Percentiles rank a stretch among this genome's conserved stretches.
Conservation (phyloP, 2,329 filamentous ascomycete species). For the Byssochlamys sp. region DNA sequence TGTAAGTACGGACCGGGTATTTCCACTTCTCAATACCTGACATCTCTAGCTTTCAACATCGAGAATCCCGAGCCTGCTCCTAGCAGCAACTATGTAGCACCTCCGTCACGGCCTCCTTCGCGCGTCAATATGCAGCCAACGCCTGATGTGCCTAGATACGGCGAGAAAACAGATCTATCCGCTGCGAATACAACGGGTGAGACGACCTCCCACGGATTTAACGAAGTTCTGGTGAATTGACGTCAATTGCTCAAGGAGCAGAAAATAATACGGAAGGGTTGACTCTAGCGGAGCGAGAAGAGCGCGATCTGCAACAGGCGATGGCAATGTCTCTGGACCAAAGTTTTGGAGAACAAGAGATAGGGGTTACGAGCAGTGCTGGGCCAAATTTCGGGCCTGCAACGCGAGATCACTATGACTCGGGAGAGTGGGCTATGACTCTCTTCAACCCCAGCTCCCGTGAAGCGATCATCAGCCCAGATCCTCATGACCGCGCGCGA, state of each 20-base stretch:
- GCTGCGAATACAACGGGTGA: slow-evolving; percentile 22
- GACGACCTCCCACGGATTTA: slow-evolving; percentile 2
- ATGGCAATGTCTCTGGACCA: slow-evolving; percentile 38
- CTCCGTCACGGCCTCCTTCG: slow-evolving; percentile 41
- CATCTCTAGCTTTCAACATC: slow-evolving; percentile 26
- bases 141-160: slow-evolving; percentile 11
- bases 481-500: slow-evolving; percentile 41
- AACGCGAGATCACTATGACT: slow-evolving; percentile 46
- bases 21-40: slow-evolving; percentile 1
- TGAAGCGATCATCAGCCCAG: slow-evolving; percentile 47
- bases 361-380: slow-evolving; percentile 38
- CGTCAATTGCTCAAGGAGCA: slow-evolving; percentile 9
- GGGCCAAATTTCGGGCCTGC: slow-evolving; percentile 45
- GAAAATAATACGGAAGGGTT: slow-evolving; percentile 21
- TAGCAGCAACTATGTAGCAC: slow-evolving; percentile 25
- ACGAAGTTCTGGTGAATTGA: not conserved
- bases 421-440: slow-evolving; percentile 47
- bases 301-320: slow-evolving; percentile 37
- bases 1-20: slow-evolving; percentile 13
- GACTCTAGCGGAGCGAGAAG: slow-evolving; percentile 34
- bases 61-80: slow-evolving; percentile 28
- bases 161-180: slow-evolving; percentile 16
- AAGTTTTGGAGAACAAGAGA: slow-evolving; percentile 43
- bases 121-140: slow-evolving; percentile 27
- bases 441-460: slow-evolving; percentile 37